phyloP scores from a whole-genome alignment of 208 protist genomes.

The Trypanosoma congolense region DNA sequence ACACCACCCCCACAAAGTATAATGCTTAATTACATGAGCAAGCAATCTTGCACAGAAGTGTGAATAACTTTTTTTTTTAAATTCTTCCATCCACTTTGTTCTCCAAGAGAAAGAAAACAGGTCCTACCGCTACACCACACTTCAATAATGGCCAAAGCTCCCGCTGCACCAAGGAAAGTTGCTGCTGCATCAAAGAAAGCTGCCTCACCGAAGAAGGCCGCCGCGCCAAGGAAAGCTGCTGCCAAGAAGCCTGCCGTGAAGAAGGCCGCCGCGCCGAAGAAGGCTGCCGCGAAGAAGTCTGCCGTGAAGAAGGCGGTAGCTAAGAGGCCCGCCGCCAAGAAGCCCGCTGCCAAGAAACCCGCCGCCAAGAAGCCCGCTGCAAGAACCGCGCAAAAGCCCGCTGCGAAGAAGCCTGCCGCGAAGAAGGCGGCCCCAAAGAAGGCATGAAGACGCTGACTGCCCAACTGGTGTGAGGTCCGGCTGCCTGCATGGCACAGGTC shows the following conservation, averaged over 20 bases:
- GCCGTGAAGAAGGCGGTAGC: conserved; percentile 26
- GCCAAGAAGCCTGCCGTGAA: conserved; percentile 20
- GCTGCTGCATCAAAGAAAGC: background rate
- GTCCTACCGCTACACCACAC: no score
- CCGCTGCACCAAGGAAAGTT: background rate
- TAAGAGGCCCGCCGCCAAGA: conserved; percentile 29
- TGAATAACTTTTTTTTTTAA: conserved; percentile 1
- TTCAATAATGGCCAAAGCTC: background rate
- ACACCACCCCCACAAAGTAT: background rate
- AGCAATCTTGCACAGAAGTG: conserved; percentile 2
- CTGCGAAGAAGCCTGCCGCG: background rate
- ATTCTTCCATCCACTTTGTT: no score
- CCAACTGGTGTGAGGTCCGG: background rate
- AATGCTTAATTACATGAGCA: background rate
- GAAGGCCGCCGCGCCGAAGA: conserved; percentile 28
- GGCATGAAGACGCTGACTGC: background rate
- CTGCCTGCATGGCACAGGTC: background rate
- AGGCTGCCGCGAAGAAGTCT: conserved; percentile 26
- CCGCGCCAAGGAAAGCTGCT: conserved; percentile 14
- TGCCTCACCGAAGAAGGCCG: background rate
- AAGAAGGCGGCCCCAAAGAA: conserved; percentile 4
- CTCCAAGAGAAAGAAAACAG: background rate
- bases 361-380: conserved; percentile 18
- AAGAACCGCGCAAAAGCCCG: conserved; percentile 22
- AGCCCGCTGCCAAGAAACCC: conserved; percentile 12